Evolutionary conservation across 2,329 filamentous ascomycete genomes (phyloP), one percentile per base, ranked within the genome.

Genomic region (Sporothrix luriei): DNA sequence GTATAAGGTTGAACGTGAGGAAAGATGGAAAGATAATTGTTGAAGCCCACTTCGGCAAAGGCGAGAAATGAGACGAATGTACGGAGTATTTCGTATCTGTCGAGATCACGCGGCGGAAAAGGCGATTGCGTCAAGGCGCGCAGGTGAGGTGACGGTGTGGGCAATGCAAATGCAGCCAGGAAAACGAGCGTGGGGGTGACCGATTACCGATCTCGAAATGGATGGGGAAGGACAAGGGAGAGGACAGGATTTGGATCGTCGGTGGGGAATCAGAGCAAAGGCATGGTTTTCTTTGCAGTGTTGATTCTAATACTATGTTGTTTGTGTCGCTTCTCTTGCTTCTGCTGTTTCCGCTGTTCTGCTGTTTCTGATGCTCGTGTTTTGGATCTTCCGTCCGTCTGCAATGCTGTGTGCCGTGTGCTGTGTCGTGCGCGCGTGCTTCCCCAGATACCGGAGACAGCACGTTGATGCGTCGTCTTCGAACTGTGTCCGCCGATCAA

Each of bases 101-200:
- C 38, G 33, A 38, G 26, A 21, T 21, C 33, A 29, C 24, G 57
- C 14, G 57, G 57, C 38, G 13, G 21, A n/a, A 46, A 26, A 9
- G 14, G n/a, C 19, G 54, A 14, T 62, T 62, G 57, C 38, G 57
- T 62, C 57, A 26, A 46, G 57, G 14, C 40, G 16, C 10, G 40
- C 11, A 26, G n/a, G 21, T 38, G 49, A 55, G 49, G 62, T 26
- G 26, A 52, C 38, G 29, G 43, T 29, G 46, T 29, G 26, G 54
- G 29, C 54, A 57, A 29, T 38, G 57, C 57, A 61, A 57, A 29
- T 38, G 57, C 57, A 61, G 14, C 57, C 57, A 48, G 46, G 49
- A 29, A 68, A 68, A 68, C 67, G 67, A 68, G 67, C 46, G 67
- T 68, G 38, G 52, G 65, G 51, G 64, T 43, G 40, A 43, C 14